phyloP scores from a whole-genome alignment of 495 filamentous ascomycete genomes.

The Rhypophila decipiens region DNA sequence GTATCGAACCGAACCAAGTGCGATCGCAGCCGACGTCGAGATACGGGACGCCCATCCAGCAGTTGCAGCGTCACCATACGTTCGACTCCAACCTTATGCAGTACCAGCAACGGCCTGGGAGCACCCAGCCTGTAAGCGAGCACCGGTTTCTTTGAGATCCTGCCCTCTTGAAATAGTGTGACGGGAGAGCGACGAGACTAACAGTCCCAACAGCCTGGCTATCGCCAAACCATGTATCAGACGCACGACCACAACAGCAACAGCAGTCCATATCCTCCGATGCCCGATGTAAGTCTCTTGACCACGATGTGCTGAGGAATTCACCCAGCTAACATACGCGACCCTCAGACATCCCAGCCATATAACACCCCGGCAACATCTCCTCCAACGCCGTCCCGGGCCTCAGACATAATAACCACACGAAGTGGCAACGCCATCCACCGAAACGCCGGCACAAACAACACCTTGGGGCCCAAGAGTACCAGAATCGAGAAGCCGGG shows the following conservation, averaged over 20 bases:
- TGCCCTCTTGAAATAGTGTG: no score
- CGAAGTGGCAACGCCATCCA: conserved; percentile 33
- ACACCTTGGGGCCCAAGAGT: conserved; percentile 16
- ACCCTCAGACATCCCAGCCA: conserved; percentile 18
- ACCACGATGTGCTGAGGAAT: no score
- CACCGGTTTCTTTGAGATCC: neutral
- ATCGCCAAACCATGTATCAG: conserved; percentile 32
- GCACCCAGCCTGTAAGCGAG: conserved; percentile 15
- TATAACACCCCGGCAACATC: conserved; percentile 48
- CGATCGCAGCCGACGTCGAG: conserved; percentile 38
- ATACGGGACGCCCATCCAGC: conserved; percentile 34
- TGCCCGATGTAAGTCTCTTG: conserved; percentile 22
- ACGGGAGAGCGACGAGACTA: conserved; percentile 6
- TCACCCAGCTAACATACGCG: neutral
- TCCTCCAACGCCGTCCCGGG: conserved; percentile 39
- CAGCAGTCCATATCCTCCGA: conserved; percentile 23
- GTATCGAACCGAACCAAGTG: conserved; percentile 20
- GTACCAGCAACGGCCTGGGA: conserved; percentile 23
- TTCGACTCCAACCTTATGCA: conserved; percentile 10
- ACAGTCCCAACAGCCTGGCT: conserved; percentile 20
- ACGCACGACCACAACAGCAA: no score
- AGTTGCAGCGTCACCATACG: conserved; percentile 14
- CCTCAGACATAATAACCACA: conserved; percentile 32
- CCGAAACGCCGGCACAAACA: conserved; percentile 11
- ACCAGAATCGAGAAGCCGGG: conserved; percentile 32